A percentile compares a stretch with the other conserved stretches of the same genome.
Conservation (phyloP, 208 protist genomes). For the Trypanosoma lewisi region DNA sequence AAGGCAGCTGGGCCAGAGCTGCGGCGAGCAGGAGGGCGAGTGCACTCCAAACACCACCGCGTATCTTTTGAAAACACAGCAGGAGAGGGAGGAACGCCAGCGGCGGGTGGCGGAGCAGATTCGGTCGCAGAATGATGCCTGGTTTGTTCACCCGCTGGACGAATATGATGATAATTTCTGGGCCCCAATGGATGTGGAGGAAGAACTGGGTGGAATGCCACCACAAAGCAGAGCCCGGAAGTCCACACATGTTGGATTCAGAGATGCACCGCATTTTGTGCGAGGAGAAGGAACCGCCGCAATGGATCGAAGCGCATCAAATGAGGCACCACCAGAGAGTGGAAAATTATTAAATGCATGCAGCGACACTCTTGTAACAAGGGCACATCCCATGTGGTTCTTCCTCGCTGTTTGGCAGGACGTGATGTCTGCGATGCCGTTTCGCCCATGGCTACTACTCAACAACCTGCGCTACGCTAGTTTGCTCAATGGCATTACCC, state of each 20-base stretch:
- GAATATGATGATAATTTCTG: not conserved
- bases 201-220: not conserved
- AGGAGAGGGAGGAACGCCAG: not conserved
- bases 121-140: not conserved
- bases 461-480: conserved; percentile 36
- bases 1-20: not conserved
- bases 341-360: not conserved
- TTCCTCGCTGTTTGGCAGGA: conserved; percentile 71
- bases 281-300: not conserved
- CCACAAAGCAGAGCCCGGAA: not conserved
- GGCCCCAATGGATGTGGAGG: not conserved
- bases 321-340: not conserved
- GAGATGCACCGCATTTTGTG: not conserved
- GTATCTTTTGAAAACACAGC: conserved; percentile 8
- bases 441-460: conserved; percentile 50
- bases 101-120: not conserved
- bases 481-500: conserved; percentile 35
- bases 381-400: conserved; percentile 39
- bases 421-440: conserved; percentile 47
- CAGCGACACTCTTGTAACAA: not conserved
- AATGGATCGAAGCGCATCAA: not conserved
- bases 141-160: not conserved
- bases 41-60: conserved; percentile 2
- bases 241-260: not conserved
- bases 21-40: not conserved